Evolutionary conservation across 1,284 basidiomycete species (phyloP), one percentile per base, ranked within the genome.

Genomic region (Porodaedalea pini): DNA sequence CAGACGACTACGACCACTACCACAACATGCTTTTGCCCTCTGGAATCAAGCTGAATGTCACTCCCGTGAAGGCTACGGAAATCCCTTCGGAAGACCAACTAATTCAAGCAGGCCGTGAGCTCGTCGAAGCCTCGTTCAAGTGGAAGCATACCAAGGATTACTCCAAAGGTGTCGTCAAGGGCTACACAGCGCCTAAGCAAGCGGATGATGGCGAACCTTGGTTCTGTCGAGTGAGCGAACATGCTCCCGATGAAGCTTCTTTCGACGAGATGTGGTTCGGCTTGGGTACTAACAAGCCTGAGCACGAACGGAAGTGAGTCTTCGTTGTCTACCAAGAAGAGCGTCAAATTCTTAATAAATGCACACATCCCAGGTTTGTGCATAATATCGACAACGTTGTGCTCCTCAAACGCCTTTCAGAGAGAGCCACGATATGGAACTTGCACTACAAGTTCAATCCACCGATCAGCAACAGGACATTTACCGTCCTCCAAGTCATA

Each of bases 211-310:
- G 76, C 34, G 80, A 83, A 43, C 69, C 75, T 2, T 90, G 87
- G 87, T 78, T 86, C 63, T 79, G 78, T 66, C 78, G 88, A 25
- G 69, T 82, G 56, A 88, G 86, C 67, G 78, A 80, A 63, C 88
- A 90, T 68, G 68, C 76, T n/a, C 63, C 76, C 10, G 73, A 81
- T 21, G 84, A 88, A 52, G 82, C 76, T 7, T 81, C 82, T 2
- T 90, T 90, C 67, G 84, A 87, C 59, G 79, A 83, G 62, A 73
- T 90, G 63, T 90, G 88, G 88, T 75, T 73, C 45, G 82, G 80
- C 61, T 69, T 90, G 7, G 85, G 83, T 1, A 70, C 72, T 50
- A 75, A 88, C 70, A 88, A 89, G 66, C 77, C 84, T 31, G 69
- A 77, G 50, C 82, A 88, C 56, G 88, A 90, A 71, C 79, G 77